Evolutionary conservation across 352 stramenopile species (phyloP).

Genomic region (Globisporangium paddicum): DNA sequence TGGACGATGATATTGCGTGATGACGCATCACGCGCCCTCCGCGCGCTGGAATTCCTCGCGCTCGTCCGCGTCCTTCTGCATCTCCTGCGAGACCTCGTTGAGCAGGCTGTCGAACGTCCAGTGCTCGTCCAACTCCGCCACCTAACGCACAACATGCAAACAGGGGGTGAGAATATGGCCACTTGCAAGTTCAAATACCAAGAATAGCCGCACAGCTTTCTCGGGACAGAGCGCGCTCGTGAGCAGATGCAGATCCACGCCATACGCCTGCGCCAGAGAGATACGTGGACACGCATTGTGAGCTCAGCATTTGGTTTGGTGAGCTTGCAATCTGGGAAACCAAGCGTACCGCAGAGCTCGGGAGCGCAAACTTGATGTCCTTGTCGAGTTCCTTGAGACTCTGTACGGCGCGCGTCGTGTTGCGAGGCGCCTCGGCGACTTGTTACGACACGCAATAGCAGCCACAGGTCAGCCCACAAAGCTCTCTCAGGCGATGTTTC

Average conservation of each 20-base stretch:
- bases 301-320: not conserved
- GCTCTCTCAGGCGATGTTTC: not conserved
- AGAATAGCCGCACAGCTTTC: constrained; percentile 37
- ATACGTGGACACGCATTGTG: not conserved
- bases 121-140: constrained; percentile 55
- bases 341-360: constrained; percentile 33
- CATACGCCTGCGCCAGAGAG: constrained; percentile 30
- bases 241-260: constrained; percentile 63
- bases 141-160: constrained; percentile 18
- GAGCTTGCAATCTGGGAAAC: no score
- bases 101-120: constrained; percentile 77
- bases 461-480: not conserved
- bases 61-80: constrained; percentile 75
- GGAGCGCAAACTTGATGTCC: constrained; percentile 75
- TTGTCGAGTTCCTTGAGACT: constrained; percentile 75
- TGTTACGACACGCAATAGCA: no score
- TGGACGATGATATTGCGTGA: not conserved
- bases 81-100: constrained; percentile 76
- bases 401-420: constrained; percentile 58
- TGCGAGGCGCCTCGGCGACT: constrained; percentile 79
- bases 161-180: not conserved
- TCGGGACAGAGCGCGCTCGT: constrained; percentile 65
- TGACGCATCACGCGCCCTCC: constrained; percentile 16
- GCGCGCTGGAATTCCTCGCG: constrained; percentile 61
- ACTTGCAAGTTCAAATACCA: no score